A percentile compares a stretch with the other conserved stretches of the same genome.
phyloP scores from a whole-genome alignment of 2,329 filamentous ascomycete species.

The Penicillium aurantiogriseum region DNA sequence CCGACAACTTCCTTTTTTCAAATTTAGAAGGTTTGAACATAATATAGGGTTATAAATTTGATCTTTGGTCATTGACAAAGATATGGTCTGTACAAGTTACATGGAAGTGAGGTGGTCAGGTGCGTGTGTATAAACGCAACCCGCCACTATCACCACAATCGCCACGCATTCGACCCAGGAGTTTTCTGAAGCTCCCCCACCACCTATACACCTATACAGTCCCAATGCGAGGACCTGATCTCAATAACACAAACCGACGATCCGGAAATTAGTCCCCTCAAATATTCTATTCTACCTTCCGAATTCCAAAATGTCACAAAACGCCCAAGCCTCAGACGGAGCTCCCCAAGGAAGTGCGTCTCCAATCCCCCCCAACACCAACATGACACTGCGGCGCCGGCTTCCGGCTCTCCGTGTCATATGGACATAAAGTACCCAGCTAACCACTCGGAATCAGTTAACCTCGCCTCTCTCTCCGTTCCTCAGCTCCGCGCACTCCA shows the following conservation, averaged over 20 bases:
- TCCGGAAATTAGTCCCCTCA: not conserved
- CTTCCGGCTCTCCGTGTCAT: not conserved
- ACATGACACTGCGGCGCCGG: not conserved
- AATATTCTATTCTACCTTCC: not conserved
- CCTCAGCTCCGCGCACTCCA: conserved; percentile 90
- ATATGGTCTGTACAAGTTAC: not conserved
- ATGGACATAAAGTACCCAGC: not conserved
- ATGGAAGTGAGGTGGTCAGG: not conserved
- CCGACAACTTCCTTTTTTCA: not conserved
- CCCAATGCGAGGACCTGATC: not conserved
- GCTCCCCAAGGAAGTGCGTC: conserved; percentile 32
- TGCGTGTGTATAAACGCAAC: not conserved
- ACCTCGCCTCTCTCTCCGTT: conserved; percentile 73
- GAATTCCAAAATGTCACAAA: conserved; percentile 26
- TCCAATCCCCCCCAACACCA: not conserved
- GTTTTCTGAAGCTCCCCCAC: conserved; percentile 11
- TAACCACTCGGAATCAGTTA: conserved; percentile 43
- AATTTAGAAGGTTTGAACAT: rapidly evolving
- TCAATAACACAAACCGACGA: not conserved
- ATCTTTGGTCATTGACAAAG: not conserved
- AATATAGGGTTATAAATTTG: not conserved
- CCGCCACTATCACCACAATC: conserved; percentile 3
- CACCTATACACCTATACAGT: conserved; percentile 2
- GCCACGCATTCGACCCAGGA: conserved; percentile 2
- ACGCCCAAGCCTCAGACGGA: conserved; percentile 31